These are phyloP conservation scores for Laguncularia racemosa DNA, from an alignment of 345 rosid genomes.

Conservation along the genomic window DNA sequence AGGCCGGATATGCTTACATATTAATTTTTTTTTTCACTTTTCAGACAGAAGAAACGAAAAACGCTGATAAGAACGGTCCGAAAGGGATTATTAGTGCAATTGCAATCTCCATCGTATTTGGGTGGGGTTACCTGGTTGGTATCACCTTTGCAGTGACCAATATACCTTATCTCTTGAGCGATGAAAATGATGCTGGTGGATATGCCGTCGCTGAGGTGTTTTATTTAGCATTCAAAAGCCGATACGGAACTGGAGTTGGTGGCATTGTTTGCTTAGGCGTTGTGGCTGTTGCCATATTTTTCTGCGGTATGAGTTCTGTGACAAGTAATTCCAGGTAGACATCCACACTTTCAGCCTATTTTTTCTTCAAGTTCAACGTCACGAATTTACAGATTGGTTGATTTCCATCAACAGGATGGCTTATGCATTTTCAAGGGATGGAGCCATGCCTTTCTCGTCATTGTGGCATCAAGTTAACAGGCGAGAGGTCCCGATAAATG, in stretches of 20 bases:
- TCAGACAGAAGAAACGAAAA: constrained; percentile 92
- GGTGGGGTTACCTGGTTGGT: constrained; percentile 92
- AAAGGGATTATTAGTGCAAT: constrained; percentile 82
- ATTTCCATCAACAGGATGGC: constrained; percentile 59
- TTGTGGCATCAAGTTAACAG: constrained; percentile 88
- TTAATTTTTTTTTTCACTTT: constrained; percentile 8
- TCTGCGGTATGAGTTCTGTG: constrained; percentile 96
- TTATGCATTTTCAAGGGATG: constrained; percentile 97
- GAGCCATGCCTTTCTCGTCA: constrained; percentile 83
- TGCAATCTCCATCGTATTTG: constrained; percentile 82
- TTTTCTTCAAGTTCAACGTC: too few species aligned
- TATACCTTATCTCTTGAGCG: constrained; percentile 64
- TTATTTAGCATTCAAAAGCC: constrained; percentile 68
- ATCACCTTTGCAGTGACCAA: constrained; percentile 81
- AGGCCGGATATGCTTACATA: too few species aligned
- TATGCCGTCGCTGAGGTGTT: constrained; percentile 90
- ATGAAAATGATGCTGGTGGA: constrained; percentile 78
- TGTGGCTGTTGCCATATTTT: constrained; percentile 82
- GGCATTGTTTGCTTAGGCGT: constrained; percentile 87
- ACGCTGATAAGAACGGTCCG: constrained; percentile 88
- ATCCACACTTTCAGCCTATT: too few species aligned
- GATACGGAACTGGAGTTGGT: constrained; percentile 83
- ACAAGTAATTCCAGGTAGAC: constrained; percentile 91
- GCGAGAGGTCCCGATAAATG: constrained; percentile 77
- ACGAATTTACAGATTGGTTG: too few species aligned